Conservation (phyloP, 495 filamentous ascomycete genomes). For the Hamigera avellanea region DNA sequence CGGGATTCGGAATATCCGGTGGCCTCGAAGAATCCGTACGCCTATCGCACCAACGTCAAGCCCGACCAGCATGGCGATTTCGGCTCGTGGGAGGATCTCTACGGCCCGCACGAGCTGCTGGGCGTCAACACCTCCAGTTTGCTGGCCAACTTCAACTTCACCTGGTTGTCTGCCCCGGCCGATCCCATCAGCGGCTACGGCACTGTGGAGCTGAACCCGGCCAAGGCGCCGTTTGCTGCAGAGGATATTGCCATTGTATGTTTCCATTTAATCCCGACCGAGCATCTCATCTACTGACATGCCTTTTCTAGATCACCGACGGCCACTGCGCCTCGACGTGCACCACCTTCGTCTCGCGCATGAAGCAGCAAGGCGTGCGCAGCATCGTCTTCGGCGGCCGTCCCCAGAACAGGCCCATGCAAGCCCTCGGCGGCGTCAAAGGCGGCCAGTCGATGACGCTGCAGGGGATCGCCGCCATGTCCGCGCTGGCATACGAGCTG, state of each 20-base stretch:
- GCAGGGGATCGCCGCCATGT: slow-evolving; percentile 22
- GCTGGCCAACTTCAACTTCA: slow-evolving; percentile 38
- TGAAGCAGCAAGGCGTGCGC: slow-evolving; percentile 45
- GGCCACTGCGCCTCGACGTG: slow-evolving; percentile 57
- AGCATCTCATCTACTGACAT: slow-evolving; percentile 1
- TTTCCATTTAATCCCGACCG: background rate
- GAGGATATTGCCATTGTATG: slow-evolving; percentile 38
- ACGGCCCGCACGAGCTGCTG: slow-evolving; percentile 29
- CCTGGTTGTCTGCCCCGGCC: slow-evolving; percentile 20
- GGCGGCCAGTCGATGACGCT: slow-evolving; percentile 27
- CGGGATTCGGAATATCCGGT: background rate
- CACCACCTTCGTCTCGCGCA: slow-evolving; percentile 44
- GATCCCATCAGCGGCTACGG: slow-evolving; percentile 31
- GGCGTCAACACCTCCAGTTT: slow-evolving; percentile 34
- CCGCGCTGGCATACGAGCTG: slow-evolving; percentile 11
- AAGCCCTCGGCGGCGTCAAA: slow-evolving; percentile 50
- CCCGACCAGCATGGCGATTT: slow-evolving; percentile 26
- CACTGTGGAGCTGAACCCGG: slow-evolving; percentile 13
- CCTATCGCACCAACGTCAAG: slow-evolving; percentile 1
- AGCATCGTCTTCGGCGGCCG: slow-evolving; percentile 52
- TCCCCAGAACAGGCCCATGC: slow-evolving; percentile 43
- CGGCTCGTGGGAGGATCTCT: slow-evolving; percentile 41
- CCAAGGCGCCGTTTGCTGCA: slow-evolving; percentile 28
- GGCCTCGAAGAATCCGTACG: background rate
- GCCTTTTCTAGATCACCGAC: slow-evolving; percentile 29